Percentiles rank a stretch among this genome's conserved stretches.
Evolutionary conservation across 2,329 filamentous ascomycete species (phyloP).

Genomic region (Microthyrium microscopicum): DNA sequence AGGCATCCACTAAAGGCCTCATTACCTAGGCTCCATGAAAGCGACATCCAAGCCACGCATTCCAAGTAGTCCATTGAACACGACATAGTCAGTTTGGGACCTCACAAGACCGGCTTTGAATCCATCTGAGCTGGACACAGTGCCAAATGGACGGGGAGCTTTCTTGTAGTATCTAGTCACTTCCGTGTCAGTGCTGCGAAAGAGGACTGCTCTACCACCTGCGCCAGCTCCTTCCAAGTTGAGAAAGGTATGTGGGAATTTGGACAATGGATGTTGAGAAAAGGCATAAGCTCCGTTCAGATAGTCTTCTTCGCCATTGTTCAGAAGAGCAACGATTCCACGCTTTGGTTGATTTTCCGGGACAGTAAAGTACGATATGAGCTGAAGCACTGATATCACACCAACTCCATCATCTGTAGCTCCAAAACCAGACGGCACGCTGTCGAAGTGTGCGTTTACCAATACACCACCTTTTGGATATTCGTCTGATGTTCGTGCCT

Average conservation of each 20-base stretch:
- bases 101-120: slow-evolving; percentile 64
- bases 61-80: slow-evolving; percentile 63
- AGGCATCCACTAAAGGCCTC: too few species aligned
- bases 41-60: slow-evolving; percentile 82
- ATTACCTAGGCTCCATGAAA: slow-evolving; percentile 74
- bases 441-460: slow-evolving; percentile 91
- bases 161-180: slow-evolving; percentile 64
- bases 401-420: slow-evolving; percentile 90
- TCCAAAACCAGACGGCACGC: slow-evolving; percentile 79
- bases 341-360: slow-evolving; percentile 55
- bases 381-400: slow-evolving; percentile 68
- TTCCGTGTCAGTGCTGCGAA: slow-evolving; percentile 75
- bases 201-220: slow-evolving; percentile 72
- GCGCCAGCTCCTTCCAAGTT: slow-evolving; percentile 93
- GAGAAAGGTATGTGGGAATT: slow-evolving; percentile 71
- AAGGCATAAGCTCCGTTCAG: slow-evolving; percentile 78
- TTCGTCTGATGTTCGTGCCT: slow-evolving; percentile 22
- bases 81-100: slow-evolving; percentile 77
- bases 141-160: slow-evolving; percentile 62
- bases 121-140: slow-evolving; percentile 65
- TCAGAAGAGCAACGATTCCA: slow-evolving; percentile 72
- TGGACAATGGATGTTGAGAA: slow-evolving; percentile 63
- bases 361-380: slow-evolving; percentile 72
- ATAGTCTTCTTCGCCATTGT: slow-evolving; percentile 92
- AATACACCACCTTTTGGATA: slow-evolving; percentile 52